Evolutionary conservation across 495 filamentous ascomycete genomes (phyloP).

Genomic region (Neurospora sp.): DNA sequence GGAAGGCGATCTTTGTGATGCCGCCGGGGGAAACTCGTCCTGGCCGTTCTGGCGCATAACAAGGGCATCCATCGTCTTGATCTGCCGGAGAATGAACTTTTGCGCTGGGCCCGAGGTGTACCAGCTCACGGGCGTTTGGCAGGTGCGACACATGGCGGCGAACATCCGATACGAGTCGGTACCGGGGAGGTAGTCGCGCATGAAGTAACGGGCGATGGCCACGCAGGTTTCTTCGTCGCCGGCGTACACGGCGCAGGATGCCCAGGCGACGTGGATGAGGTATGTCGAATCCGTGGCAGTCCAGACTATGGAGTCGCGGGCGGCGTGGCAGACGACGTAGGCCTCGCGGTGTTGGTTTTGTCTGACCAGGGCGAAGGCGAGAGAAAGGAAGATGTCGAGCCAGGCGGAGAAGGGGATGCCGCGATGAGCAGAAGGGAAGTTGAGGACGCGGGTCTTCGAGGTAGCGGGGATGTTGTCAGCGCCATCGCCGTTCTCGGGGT

Average conservation of each 20-base stretch:
- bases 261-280: conserved; percentile 70
- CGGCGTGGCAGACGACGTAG: conserved; percentile 66
- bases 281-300: conserved; percentile 57
- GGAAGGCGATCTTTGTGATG: neutral
- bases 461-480: neutral
- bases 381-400: conserved; percentile 86
- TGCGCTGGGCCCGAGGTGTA: conserved; percentile 55
- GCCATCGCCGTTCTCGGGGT: conserved; percentile 18
- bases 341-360: conserved; percentile 47
- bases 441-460: conserved; percentile 8
- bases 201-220: conserved; percentile 66
- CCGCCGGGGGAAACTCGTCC: neutral
- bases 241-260: conserved; percentile 69
- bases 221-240: conserved; percentile 71
- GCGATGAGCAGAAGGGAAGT: conserved; percentile 55
- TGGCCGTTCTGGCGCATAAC: conserved; percentile 8
- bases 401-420: conserved; percentile 72
- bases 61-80: conserved; percentile 73
- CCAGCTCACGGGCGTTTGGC: conserved; percentile 46
- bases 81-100: conserved; percentile 81
- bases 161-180: conserved; percentile 81
- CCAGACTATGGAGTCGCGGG: conserved; percentile 70
- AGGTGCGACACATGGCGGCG: conserved; percentile 56
- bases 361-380: conserved; percentile 63
- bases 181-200: conserved; percentile 74